Percentiles rank a stretch among this genome's conserved stretches.
Conservation (phyloP, 108 stramenopile genomes). For the Parmales sp. region DNA sequence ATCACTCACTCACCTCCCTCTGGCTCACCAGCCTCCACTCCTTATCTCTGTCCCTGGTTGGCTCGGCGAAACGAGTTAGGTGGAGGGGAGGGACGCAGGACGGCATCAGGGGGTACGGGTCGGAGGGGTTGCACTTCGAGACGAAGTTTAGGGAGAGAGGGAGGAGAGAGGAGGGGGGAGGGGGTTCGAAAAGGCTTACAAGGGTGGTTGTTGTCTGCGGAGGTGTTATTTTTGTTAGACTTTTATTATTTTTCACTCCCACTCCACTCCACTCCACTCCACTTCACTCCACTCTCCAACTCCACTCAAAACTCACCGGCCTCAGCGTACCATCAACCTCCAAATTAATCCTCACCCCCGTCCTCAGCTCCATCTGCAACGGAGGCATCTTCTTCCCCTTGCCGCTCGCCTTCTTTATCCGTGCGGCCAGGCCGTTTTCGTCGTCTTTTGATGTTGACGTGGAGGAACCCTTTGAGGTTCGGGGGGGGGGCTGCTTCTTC, state of each 20-base stretch:
- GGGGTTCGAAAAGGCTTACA: neutral
- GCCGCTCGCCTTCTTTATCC: too few species aligned
- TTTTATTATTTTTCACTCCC: too few species aligned
- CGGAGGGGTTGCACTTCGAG: neutral
- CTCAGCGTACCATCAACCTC: neutral
- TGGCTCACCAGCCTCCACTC: neutral
- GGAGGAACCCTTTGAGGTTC: too few species aligned
- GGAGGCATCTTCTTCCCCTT: too few species aligned
- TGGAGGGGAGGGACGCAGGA: neutral
- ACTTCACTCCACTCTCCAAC: too few species aligned
- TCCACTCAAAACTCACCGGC: neutral
- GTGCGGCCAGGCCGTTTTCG: too few species aligned
- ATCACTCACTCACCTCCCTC: too few species aligned
- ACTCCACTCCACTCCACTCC: too few species aligned
- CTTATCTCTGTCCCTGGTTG: neutral
- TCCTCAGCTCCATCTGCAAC: neutral
- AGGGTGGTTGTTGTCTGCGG: too few species aligned
- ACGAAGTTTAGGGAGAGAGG: neutral
- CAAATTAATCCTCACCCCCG: neutral
- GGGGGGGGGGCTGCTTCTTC: neutral
- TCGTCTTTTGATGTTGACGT: too few species aligned
- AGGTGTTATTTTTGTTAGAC: too few species aligned
- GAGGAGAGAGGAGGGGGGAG: neutral
- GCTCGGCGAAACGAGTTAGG: neutral
- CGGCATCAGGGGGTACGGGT: constrained; percentile 6